These are phyloP conservation scores for Byssothecium circinans DNA, from an alignment of 2,329 filamentous ascomycete genomes.

Conservation along the genomic window DNA sequence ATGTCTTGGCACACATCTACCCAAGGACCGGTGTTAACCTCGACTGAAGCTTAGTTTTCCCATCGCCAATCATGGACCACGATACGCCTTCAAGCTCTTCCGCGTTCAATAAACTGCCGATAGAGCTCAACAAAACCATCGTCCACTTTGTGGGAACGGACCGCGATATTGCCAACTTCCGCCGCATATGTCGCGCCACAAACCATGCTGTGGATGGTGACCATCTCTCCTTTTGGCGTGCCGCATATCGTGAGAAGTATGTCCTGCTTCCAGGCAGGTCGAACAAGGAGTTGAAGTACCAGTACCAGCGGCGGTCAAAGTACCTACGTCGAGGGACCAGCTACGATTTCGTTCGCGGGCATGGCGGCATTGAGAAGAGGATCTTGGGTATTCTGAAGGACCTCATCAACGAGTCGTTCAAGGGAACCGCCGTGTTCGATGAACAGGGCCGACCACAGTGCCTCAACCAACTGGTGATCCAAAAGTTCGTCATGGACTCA, in stretches of 20 bases:
- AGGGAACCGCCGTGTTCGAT: conserved; percentile 5
- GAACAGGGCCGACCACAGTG: conserved; percentile 28
- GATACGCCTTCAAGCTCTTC: conserved; percentile 7
- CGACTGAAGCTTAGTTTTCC: too few relatives aligned
- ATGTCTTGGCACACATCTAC: too few relatives aligned
- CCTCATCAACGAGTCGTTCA: conserved; percentile 40
- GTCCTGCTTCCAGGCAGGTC: conserved; percentile 33
- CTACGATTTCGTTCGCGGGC: conserved; percentile 23
- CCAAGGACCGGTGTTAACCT: too few relatives aligned
- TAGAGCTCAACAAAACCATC: conserved; percentile 47
- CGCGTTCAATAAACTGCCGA: conserved; percentile 38
- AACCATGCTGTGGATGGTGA: conserved; percentile 46
- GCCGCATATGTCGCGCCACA: conserved; percentile 44
- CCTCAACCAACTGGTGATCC: conserved; percentile 38
- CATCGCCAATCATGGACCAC: conserved; percentile 12
- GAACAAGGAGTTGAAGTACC: conserved; percentile 36
- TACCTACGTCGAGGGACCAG: conserved; percentile 21
- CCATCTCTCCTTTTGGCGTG: conserved; percentile 51
- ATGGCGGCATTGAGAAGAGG: conserved; percentile 29
- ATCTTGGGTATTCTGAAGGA: conserved; percentile 45
- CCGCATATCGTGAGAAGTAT: conserved; percentile 47
- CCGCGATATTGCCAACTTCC: conserved; percentile 48
- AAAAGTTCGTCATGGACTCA: conserved; percentile 34
- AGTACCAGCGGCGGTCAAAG: conserved; percentile 39
- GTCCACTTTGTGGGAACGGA: conserved; percentile 38